These are phyloP conservation scores for Fusarium sp. DNA, from an alignment of 2,329 filamentous ascomycete species.

Conservation along the genomic window DNA sequence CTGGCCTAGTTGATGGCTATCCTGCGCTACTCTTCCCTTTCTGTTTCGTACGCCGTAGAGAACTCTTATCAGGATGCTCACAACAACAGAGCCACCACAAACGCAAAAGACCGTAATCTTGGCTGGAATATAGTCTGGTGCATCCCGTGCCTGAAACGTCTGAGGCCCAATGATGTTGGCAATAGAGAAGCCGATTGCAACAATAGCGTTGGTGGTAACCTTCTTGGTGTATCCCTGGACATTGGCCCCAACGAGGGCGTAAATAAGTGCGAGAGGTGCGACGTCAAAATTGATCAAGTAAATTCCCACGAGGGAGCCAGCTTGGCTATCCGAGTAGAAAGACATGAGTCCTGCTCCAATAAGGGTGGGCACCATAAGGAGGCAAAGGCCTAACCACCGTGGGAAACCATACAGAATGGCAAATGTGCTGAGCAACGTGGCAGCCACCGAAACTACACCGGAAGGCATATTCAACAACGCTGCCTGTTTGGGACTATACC, in stretches of 20 bases:
- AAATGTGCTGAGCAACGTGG: not conserved
- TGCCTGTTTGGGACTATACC: not conserved
- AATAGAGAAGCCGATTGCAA: constrained; percentile 13
- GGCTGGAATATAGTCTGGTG: not conserved
- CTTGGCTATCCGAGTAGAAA: constrained; percentile 13
- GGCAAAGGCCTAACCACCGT: constrained; percentile 10
- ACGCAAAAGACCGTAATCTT: constrained; percentile 20
- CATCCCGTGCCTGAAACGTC: constrained; percentile 7
- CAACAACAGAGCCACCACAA: not conserved
- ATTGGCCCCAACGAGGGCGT: constrained; percentile 17
- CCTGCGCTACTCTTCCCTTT: not conserved
- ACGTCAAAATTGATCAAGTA: constrained; percentile 25
- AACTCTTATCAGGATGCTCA: constrained; percentile 2
- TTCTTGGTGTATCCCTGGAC: constrained; percentile 19
- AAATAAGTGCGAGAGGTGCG: constrained; percentile 6
- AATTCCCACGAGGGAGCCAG: not conserved
- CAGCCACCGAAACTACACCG: constrained; percentile 1
- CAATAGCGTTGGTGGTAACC: constrained; percentile 15
- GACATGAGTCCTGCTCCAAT: constrained; percentile 15
- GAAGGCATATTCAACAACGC: constrained; percentile 19
- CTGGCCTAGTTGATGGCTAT: no score
- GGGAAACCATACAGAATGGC: constrained; percentile 14
- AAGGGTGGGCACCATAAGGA: constrained; percentile 1
- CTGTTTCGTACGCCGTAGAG: constrained; percentile 7
- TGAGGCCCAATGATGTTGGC: constrained; percentile 18